Conservation (phyloP, 1,284 basidiomycete genomes). For the Phellopilus nigrolimitatus region DNA sequence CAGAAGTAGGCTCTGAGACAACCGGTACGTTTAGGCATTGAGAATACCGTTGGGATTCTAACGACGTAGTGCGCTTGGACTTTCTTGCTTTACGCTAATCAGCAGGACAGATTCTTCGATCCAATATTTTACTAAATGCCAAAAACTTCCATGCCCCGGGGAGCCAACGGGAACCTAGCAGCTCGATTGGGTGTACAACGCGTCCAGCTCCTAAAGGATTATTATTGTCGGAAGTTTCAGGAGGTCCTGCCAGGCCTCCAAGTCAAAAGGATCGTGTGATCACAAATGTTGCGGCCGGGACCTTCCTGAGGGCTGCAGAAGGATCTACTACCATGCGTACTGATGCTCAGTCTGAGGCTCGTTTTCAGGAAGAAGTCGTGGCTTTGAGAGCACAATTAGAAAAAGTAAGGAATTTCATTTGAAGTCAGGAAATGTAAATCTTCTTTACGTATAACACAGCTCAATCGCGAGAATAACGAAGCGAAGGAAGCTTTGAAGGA, state of each 20-base stretch:
- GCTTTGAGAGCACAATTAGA: conserved; percentile 18
- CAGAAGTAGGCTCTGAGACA: too few relatives aligned
- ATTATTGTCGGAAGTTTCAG: background rate
- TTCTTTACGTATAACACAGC: background rate
- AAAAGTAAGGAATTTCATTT: conserved; percentile 8
- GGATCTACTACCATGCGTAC: background rate
- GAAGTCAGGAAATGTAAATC: background rate
- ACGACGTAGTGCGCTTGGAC: too few relatives aligned
- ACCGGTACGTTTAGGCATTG: too few relatives aligned
- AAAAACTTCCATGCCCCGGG: too few relatives aligned
- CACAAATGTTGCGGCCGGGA: background rate
- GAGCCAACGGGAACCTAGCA: too few relatives aligned
- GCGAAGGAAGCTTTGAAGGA: conserved; percentile 36
- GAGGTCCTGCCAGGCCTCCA: background rate
- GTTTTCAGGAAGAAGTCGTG: conserved; percentile 12
- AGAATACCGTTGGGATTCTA: too few relatives aligned
- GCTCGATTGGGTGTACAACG: too few relatives aligned
- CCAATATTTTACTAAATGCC: too few relatives aligned
- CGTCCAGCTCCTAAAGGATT: background rate
- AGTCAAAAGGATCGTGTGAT: background rate
- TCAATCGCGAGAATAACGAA: conserved; percentile 8
- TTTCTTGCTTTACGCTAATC: too few relatives aligned
- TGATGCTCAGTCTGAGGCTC: background rate
- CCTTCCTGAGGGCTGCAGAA: background rate
- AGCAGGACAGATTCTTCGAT: too few relatives aligned